Conservation (phyloP, 1,284 basidiomycete genomes). For the Puccinia horiana region DNA sequence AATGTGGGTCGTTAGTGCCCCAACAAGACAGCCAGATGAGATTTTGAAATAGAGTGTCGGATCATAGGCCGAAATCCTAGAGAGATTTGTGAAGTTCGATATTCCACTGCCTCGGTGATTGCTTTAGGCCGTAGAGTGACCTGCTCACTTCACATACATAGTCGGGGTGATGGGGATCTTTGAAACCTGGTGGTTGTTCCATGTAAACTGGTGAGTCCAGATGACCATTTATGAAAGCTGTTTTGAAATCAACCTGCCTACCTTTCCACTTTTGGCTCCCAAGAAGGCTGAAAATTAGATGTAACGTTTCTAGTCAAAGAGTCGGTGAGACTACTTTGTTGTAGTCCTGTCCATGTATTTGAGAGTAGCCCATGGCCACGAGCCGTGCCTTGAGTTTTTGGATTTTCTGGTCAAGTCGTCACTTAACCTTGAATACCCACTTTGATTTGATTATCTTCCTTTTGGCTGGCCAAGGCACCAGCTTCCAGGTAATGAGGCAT, state of each 20-base stretch:
- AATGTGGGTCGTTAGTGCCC: background rate
- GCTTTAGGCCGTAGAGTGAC: background rate
- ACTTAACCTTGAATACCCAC: constrained; percentile 14
- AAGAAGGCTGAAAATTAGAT: background rate
- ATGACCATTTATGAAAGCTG: constrained; percentile 20
- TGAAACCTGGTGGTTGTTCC: too few relatives aligned
- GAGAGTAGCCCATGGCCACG: background rate
- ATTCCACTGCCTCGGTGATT: background rate
- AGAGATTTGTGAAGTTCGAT: background rate
- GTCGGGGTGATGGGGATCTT: too few relatives aligned
- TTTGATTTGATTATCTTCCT: constrained; percentile 1
- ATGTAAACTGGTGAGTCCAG: too few relatives aligned
- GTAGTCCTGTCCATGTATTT: background rate
- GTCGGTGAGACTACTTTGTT: constrained; percentile 16
- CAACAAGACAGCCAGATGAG: background rate
- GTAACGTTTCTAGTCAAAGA: background rate
- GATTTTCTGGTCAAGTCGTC: background rate
- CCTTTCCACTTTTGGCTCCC: too few relatives aligned
- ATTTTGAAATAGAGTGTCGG: background rate
- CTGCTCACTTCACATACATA: background rate
- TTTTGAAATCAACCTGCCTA: constrained; percentile 17
- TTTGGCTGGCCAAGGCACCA: background rate
- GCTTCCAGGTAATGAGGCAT: background rate
- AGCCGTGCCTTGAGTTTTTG: constrained; percentile 13
- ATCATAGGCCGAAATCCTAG: background rate